Evolutionary conservation across 2,329 filamentous ascomycete species (phyloP), one percentile per base, ranked within the genome.

Genomic region (Periconia macrospinosa): DNA sequence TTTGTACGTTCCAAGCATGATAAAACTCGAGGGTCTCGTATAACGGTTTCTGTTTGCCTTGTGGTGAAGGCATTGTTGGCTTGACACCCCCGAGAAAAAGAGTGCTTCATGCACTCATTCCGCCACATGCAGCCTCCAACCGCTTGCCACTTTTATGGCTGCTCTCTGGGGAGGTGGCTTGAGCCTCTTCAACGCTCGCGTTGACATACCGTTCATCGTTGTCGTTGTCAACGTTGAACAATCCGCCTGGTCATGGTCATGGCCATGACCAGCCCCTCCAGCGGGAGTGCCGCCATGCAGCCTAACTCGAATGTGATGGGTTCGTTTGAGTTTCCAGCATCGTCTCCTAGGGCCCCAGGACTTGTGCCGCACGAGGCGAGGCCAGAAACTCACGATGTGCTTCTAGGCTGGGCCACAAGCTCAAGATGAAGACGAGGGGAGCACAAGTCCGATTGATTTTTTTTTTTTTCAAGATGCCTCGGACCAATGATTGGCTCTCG

Each of bases 381-480:
- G 61, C 62, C 9, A 70, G 63, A 40, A 68, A 70, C 2, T 58
- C 50, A n/a, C 56, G 42, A 55, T 70, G 68, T 1, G 67, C 63
- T 30, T 66, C 55, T 45, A 71, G 57, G 49, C 50, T 62, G 46
- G 60, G 61, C 68, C 67, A 72, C 45, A 68, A 50, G 13, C 69
- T 68, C 48, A 69, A 55, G 63, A 71, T 68, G 60, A 64, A 71
- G 47, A 70, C 51, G 44, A 66, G 49, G 33, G 49, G 49, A 57
- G 60, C 68, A 70, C 56, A 70, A 70, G 30, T 56, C 58, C 10
- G 68, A 68, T 33, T 61, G 62, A 33, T 59, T 70, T 14, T n/a
- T n/a, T n/a, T n/a, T n/a, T n/a, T n/a, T n/a, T 65, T 56, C 49
- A 70, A 52, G 47, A 55, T 62, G 37, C 49, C 57, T 56, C 67